A percentile compares a stretch with the other conserved stretches of the same genome.
phyloP scores from a whole-genome alignment of 2,329 filamentous ascomycete species.

The Dothiorella sarmentorum region DNA sequence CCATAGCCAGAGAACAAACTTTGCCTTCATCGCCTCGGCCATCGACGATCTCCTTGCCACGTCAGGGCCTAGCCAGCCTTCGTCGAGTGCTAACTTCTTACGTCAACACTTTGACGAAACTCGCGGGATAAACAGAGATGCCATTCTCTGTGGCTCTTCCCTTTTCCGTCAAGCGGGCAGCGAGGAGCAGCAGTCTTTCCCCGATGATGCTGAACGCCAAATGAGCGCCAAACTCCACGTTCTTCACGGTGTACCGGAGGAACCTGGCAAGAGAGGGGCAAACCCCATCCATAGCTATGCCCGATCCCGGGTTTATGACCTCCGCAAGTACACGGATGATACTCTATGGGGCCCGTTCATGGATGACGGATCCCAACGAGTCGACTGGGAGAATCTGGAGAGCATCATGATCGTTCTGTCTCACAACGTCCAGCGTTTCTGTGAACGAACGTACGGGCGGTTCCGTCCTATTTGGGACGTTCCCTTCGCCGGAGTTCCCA shows the following conservation, averaged over 20 bases:
- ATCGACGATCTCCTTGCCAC: conserved; percentile 37
- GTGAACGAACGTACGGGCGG: conserved; percentile 24
- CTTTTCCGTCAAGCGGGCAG: conserved; percentile 48
- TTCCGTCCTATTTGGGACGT: conserved; percentile 31
- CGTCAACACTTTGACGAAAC: conserved; percentile 40
- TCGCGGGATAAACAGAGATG: conserved; percentile 49
- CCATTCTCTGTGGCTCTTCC: conserved; percentile 62
- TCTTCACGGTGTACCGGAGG: conserved; percentile 60
- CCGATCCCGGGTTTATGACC: conserved; percentile 67
- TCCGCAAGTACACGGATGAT: conserved; percentile 61
- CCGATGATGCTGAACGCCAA: conserved; percentile 50
- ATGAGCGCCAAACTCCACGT: conserved; percentile 68
- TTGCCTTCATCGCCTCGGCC: conserved; percentile 36
- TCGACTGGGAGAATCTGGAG: conserved; percentile 80
- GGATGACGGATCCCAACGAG: conserved; percentile 57
- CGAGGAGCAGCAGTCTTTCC: conserved; percentile 20
- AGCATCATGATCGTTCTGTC: conserved; percentile 67
- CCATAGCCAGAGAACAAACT: conserved; percentile 29
- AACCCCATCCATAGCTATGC: conserved; percentile 56
- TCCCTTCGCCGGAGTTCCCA: conserved; percentile 29
- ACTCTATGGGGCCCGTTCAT: conserved; percentile 71
- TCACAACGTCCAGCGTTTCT: conserved; percentile 52
- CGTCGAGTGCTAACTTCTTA: conserved; percentile 45
- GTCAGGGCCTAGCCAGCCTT: conserved; percentile 18
- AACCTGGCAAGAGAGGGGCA: conserved; percentile 13